These are phyloP conservation scores for Cucurbitaria berberidis DNA, from an alignment of 2,329 filamentous ascomycete genomes.

Conservation along the genomic window DNA sequence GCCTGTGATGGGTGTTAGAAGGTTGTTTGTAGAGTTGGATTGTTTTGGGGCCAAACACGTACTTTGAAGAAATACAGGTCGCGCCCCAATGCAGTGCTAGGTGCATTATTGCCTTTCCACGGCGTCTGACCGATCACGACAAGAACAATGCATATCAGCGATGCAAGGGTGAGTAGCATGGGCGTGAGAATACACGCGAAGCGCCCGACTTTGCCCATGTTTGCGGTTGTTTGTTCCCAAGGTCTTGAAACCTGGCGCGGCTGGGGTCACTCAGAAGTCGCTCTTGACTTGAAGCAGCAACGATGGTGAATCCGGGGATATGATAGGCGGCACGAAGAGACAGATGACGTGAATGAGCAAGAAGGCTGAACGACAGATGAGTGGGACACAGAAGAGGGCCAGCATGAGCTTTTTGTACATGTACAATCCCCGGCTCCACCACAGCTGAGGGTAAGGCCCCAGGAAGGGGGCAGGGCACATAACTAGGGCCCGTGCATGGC, in stretches of 20 bases:
- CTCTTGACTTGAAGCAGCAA: not conserved
- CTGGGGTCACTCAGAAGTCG: slow-evolving; percentile 9
- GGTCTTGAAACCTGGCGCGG: slow-evolving; percentile 10
- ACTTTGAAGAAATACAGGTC: slow-evolving; percentile 62
- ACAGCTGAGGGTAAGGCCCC: slow-evolving; percentile 18
- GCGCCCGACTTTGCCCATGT: slow-evolving; percentile 76
- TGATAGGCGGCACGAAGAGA: not conserved
- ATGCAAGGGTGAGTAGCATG: slow-evolving; percentile 78
- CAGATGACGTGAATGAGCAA: not conserved
- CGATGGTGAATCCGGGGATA: not conserved
- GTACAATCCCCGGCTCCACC: not conserved
- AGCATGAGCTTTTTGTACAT: slow-evolving; percentile 17
- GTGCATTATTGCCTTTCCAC: slow-evolving; percentile 40
- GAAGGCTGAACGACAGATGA: not conserved
- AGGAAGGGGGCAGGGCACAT: slow-evolving; percentile 21
- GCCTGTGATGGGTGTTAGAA: slow-evolving; percentile 36
- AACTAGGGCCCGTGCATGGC: slow-evolving; percentile 8
- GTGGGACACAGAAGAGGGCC: slow-evolving; percentile 2
- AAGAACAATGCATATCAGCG: slow-evolving; percentile 70
- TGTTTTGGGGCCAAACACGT: slow-evolving; percentile 57
- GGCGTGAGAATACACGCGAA: slow-evolving; percentile 87
- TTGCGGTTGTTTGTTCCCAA: slow-evolving; percentile 28
- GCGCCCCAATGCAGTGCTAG: slow-evolving; percentile 52
- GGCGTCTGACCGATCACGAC: slow-evolving; percentile 65
- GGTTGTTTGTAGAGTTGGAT: not conserved